Conservation (phyloP, 768 basidiomycete species). For the Hortiboletus campestris region DNA sequence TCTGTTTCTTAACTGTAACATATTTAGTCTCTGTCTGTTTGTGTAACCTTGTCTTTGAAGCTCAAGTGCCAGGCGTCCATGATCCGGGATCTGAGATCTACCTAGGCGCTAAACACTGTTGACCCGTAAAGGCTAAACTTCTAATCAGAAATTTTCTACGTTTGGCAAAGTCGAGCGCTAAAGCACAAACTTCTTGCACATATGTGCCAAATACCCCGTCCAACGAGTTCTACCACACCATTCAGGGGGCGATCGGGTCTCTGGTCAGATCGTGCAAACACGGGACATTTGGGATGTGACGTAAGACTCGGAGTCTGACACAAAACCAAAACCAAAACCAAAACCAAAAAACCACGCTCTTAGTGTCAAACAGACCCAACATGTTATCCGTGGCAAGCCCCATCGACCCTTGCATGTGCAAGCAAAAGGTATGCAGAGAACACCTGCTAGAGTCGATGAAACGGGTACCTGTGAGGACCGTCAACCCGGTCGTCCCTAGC, state of each 20-base stretch:
- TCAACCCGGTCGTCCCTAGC: slow-evolving; percentile 60
- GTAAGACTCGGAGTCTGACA: not conserved
- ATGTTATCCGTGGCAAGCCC: slow-evolving; percentile 21
- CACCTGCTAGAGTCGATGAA: not conserved
- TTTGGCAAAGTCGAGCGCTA: slow-evolving; percentile 1
- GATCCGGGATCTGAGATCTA: slow-evolving; percentile 22
- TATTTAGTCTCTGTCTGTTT: not conserved
- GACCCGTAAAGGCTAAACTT: slow-evolving; percentile 22
- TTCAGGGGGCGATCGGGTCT: not conserved
- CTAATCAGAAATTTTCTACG: slow-evolving; percentile 5
- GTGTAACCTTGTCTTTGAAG: not conserved
- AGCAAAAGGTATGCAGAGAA: not conserved
- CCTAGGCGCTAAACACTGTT: slow-evolving; percentile 4
- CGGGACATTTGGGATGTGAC: slow-evolving; percentile 6
- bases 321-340: slow-evolving; percentile 4
- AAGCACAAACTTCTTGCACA: not conserved
- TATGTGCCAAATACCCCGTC: not conserved
- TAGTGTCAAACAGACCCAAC: not conserved
- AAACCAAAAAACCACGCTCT: slow-evolving; percentile 1
- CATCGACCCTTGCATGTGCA: not conserved
- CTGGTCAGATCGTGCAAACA: not conserved
- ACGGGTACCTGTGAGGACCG: slow-evolving; percentile 6
- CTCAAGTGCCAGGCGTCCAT: not conserved
- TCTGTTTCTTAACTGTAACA: not conserved
- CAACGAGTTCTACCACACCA: not conserved